phyloP scores from a whole-genome alignment of 176 grass and related monocot species.

The Aegilops bicornis region DNA sequence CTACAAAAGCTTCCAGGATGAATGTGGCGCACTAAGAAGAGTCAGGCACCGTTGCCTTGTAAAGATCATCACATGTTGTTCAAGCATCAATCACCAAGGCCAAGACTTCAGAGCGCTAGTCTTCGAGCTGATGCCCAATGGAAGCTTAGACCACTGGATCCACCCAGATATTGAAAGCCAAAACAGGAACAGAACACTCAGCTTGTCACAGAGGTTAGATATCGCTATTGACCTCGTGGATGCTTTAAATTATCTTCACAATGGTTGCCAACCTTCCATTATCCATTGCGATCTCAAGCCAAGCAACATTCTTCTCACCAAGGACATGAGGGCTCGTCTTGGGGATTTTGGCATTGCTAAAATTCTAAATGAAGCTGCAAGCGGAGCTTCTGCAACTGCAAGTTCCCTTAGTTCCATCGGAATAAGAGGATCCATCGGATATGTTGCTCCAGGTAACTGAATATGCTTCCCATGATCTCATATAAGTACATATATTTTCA shows the following conservation, averaged over 20 bases:
- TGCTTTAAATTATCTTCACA: conserved; percentile 35
- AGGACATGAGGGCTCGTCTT: conserved; percentile 39
- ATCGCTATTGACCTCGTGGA: conserved; percentile 20
- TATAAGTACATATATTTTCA: not conserved
- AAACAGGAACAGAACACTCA: not conserved
- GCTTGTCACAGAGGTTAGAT: conserved; percentile 16
- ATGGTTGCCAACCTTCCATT: conserved; percentile 16
- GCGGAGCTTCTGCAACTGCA: not conserved
- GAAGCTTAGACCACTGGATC: conserved; percentile 35
- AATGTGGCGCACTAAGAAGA: conserved; percentile 37
- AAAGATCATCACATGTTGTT: conserved; percentile 40
- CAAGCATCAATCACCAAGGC: conserved; percentile 27
- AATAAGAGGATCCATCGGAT: conserved; percentile 53
- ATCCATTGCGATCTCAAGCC: conserved; percentile 65
- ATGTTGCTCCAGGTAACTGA: conserved; percentile 47
- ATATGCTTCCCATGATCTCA: not conserved
- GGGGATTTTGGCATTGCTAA: conserved; percentile 50
- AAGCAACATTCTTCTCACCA: conserved; percentile 59
- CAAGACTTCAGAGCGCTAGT: conserved; percentile 38
- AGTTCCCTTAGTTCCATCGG: conserved; percentile 15
- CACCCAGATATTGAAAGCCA: not conserved
- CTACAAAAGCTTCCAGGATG: conserved; percentile 30
- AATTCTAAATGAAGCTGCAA: conserved; percentile 23
- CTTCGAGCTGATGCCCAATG: conserved; percentile 33
- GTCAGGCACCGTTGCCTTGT: conserved; percentile 36